Percentiles rank a stretch among this genome's conserved stretches.
These are phyloP conservation scores for Trichoderma breve DNA, from an alignment of 2,329 filamentous ascomycete genomes.

Conservation along the genomic window DNA sequence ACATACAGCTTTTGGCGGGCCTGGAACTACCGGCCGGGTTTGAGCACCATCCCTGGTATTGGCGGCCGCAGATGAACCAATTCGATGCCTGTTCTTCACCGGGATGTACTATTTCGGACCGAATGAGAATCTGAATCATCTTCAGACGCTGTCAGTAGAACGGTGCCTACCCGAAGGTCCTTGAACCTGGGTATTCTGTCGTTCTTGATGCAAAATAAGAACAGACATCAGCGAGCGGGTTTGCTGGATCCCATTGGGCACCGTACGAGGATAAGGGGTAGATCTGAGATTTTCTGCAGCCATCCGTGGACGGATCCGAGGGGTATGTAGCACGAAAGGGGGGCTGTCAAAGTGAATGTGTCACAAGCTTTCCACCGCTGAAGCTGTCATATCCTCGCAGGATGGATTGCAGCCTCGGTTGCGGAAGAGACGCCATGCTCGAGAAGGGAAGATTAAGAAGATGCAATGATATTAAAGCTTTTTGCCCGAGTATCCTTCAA, in stretches of 20 bases:
- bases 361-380: background rate
- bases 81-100: background rate
- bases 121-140: background rate
- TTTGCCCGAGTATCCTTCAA: conserved; percentile 20
- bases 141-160: background rate
- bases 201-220: background rate
- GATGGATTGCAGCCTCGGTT: background rate
- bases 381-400: background rate
- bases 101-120: conserved; percentile 6
- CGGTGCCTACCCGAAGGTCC: background rate
- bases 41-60: background rate
- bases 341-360: conserved; percentile 5
- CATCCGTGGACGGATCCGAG: conserved; percentile 7
- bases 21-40: background rate
- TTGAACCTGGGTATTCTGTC: background rate
- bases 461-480: conserved; percentile 20
- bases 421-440: background rate
- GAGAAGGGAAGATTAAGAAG: background rate
- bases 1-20: background rate
- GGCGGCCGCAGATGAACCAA: background rate
- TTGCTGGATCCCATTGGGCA: background rate
- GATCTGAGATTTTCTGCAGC: conserved; percentile 14
- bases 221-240: background rate
- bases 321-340: background rate
- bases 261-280: conserved; percentile 1